Percentiles rank a stretch among this genome's conserved stretches.
These are phyloP conservation scores for Hanseniaspora nectarophila DNA, from an alignment of 805 yeast genomes.

Conservation along the genomic window DNA sequence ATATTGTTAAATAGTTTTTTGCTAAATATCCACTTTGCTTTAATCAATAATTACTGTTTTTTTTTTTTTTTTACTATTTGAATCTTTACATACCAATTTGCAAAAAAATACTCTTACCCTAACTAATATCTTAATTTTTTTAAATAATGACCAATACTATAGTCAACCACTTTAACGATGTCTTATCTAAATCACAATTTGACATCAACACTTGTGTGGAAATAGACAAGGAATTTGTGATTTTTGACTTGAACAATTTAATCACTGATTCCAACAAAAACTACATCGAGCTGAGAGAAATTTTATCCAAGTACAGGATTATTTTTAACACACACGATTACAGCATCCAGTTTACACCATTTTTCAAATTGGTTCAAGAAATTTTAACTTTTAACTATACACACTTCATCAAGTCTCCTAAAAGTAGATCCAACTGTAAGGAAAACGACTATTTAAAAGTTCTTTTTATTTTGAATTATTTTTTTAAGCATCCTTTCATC, in stretches of 20 bases:
- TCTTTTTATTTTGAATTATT: neutral
- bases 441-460: neutral
- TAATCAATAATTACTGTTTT: no score
- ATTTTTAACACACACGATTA: neutral
- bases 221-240: neutral
- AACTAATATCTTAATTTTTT: no score
- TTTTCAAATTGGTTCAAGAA: constrained; percentile 11
- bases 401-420: neutral
- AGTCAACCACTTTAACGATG: neutral
- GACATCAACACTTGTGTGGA: neutral
- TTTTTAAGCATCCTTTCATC: constrained; percentile 3
- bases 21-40: no score
- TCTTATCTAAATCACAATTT: neutral
- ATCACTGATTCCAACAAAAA: neutral
- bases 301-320: constrained; percentile 1
- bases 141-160: neutral
- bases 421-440: neutral
- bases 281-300: neutral
- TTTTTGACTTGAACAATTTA: neutral
- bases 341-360: constrained; percentile 3
- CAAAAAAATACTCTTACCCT: no score
- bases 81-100: no score
- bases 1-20: no score
- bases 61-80: neutral
- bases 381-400: constrained; percentile 2